Conservation (phyloP, 2,329 filamentous ascomycete genomes). For the Cladosporium sp. region DNA sequence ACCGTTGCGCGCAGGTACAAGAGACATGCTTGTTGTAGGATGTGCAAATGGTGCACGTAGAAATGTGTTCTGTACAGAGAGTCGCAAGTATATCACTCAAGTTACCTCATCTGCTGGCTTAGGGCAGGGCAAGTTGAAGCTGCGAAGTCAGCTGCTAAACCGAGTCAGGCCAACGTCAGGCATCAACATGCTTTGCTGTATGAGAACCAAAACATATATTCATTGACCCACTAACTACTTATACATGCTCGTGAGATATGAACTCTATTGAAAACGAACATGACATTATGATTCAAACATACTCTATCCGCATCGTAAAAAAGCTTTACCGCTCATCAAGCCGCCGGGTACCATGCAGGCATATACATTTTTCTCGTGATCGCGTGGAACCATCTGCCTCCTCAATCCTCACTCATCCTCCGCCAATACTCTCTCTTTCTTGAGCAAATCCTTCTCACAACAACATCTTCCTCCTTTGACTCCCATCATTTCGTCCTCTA, state of each 20-base stretch:
- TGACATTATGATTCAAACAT: constrained; percentile 11
- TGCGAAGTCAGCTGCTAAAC: too few relatives aligned
- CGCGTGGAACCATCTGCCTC: constrained; percentile 4
- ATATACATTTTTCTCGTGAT: constrained; percentile 15
- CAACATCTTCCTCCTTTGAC: neutral
- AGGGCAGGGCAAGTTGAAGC: too few relatives aligned
- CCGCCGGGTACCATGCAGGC: constrained; percentile 12
- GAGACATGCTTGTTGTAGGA: constrained; percentile 23
- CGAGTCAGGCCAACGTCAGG: too few relatives aligned
- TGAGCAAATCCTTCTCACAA: neutral
- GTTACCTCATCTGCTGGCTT: neutral
- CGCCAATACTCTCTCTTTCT: neutral
- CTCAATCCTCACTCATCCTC: neutral
- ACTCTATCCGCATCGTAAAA: constrained; percentile 11
- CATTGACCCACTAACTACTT: too few relatives aligned
- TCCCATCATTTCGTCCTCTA: neutral
- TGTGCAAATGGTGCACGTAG: too few relatives aligned
- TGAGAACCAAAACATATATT: too few relatives aligned
- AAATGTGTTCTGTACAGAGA: neutral
- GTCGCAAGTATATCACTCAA: neutral
- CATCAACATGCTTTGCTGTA: too few relatives aligned
- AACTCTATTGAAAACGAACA: neutral
- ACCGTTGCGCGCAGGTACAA: constrained; percentile 31
- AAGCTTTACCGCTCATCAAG: constrained; percentile 6
- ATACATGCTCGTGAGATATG: too few relatives aligned